Percentiles rank a stretch among this genome's conserved stretches.
Evolutionary conservation across 2,329 filamentous ascomycete species (phyloP).

Genomic region (Colletotrichum sp.): DNA sequence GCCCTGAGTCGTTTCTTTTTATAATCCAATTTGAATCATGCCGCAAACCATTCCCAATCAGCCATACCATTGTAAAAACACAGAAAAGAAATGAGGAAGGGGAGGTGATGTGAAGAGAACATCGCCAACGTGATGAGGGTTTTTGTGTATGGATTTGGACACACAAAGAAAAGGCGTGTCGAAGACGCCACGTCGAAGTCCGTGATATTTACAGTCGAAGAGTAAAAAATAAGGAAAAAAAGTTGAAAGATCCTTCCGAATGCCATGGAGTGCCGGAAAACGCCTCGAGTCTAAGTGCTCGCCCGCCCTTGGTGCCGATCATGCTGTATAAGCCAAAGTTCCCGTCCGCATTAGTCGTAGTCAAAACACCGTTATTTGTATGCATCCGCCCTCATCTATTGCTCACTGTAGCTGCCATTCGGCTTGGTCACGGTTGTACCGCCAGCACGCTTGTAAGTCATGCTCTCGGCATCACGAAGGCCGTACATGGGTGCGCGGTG

Average conservation of each 20-base stretch:
- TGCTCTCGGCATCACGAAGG: background rate
- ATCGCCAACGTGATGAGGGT: background rate
- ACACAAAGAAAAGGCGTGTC: background rate
- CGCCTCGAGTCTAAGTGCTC: background rate
- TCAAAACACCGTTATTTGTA: background rate
- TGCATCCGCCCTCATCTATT: background rate
- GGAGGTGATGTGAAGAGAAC: background rate
- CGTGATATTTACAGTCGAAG: background rate
- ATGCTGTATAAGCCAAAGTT: background rate
- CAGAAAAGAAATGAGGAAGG: background rate
- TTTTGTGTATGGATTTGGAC: background rate
- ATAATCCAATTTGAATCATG: background rate
- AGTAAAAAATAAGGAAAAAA: background rate
- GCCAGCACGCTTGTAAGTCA: constrained; percentile 38
- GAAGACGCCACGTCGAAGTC: background rate
- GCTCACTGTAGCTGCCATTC: background rate
- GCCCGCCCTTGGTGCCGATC: background rate
- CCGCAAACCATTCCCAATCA: background rate
- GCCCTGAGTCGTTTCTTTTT: background rate
- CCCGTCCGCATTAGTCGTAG: background rate
- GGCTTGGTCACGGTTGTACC: constrained; percentile 27
- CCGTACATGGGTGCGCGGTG: constrained; percentile 22
- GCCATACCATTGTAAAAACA: background rate
- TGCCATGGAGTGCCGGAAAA: background rate
- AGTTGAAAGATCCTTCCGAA: background rate